Conservation (phyloP, 31 red algal genomes). For the Odonthalia washingtoniensis region DNA sequence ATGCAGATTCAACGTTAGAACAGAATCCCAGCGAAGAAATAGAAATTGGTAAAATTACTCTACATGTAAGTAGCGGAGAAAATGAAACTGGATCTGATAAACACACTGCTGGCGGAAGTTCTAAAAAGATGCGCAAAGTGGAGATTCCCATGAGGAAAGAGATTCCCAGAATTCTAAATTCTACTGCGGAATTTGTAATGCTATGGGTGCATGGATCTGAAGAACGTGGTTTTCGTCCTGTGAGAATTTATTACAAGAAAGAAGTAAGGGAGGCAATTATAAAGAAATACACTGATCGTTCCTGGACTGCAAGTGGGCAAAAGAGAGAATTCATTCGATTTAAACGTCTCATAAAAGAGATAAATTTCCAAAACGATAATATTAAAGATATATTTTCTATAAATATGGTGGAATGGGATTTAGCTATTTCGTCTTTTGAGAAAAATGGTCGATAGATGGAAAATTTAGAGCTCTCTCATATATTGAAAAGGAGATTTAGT, state of each 20-base stretch:
- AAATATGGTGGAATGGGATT: neutral
- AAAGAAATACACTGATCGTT: neutral
- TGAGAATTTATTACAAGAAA: neutral
- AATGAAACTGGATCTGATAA: no score
- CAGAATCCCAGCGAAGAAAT: no score
- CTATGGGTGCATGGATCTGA: neutral
- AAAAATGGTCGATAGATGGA: neutral
- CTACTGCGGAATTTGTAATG: neutral
- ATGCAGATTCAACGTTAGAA: no score
- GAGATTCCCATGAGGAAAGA: neutral
- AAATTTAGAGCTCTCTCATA: neutral
- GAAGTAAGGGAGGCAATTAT: neutral
- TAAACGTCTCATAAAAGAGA: neutral
- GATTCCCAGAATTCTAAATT: neutral
- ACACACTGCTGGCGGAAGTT: no score
- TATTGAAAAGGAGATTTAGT: neutral
- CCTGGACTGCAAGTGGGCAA: neutral
- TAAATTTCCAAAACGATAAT: neutral
- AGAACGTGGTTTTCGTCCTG: neutral
- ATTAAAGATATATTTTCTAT: neutral
- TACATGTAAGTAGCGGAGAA: no score
- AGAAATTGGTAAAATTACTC: no score
- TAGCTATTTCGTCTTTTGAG: neutral
- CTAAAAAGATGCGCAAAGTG: no score
- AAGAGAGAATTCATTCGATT: neutral